phyloP scores from a whole-genome alignment of 2,329 filamentous ascomycete genomes.

The Hymenoscyphus fraxineus region DNA sequence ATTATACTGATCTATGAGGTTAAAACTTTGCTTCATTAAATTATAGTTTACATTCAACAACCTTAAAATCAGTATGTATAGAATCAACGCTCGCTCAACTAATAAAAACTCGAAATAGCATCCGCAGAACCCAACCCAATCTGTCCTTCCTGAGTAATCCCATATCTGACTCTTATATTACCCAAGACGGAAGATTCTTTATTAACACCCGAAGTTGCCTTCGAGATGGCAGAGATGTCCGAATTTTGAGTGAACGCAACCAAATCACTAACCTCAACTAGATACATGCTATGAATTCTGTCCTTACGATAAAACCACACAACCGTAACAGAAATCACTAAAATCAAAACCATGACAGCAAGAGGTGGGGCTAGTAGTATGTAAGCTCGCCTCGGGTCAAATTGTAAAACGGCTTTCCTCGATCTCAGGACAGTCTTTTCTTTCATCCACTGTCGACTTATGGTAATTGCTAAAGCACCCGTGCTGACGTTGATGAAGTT shows the following conservation, averaged over 20 bases:
- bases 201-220: neutral
- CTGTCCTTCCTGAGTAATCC: neutral
- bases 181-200: neutral
- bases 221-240: neutral
- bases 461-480: neutral
- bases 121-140: neutral
- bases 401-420: neutral
- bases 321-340: neutral
- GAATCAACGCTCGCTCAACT: neutral
- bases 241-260: neutral
- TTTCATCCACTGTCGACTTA: neutral
- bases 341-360: neutral
- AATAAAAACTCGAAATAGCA: neutral
- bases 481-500: neutral
- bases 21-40: too few relatives aligned
- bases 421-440: neutral
- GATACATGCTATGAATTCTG: neutral
- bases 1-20: too few relatives aligned
- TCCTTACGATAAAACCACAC: neutral
- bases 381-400: neutral
- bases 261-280: neutral
- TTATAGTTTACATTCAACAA: too few relatives aligned
- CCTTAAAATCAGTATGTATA: too few relatives aligned
- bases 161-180: neutral
- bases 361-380: neutral